Conservation (phyloP, 2,329 filamentous ascomycete species). For the Cladosporium sp. region DNA sequence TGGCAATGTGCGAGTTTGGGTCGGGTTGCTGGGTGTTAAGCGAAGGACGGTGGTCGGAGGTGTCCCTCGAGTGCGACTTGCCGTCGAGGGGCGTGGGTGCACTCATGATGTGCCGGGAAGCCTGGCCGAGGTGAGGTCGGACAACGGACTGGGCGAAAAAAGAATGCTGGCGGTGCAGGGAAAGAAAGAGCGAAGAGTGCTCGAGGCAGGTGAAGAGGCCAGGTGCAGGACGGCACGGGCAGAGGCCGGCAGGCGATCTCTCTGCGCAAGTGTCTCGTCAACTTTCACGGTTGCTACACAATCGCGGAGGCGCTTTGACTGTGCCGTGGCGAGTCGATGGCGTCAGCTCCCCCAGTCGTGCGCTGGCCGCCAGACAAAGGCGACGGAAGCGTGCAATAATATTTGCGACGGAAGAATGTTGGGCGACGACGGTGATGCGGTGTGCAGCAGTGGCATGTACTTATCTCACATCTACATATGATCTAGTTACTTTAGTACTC, state of each 20-base stretch:
- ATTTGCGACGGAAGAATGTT: not conserved
- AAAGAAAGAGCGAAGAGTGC: not conserved
- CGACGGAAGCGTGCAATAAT: too few species aligned
- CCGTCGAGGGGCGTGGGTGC: not conserved
- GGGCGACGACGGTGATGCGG: not conserved
- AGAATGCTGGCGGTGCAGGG: not conserved
- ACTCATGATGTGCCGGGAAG: not conserved
- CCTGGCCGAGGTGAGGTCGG: not conserved
- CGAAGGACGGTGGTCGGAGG: constrained; percentile 7
- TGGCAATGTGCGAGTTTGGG: not conserved
- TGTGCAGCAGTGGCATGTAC: not conserved
- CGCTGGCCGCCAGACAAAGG: not conserved
- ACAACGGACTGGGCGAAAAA: not conserved
- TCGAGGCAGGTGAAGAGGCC: constrained; percentile 3
- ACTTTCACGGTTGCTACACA: not conserved
- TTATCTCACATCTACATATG: not conserved
- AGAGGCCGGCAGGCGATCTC: constrained; percentile 1
- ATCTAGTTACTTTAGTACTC: not conserved
- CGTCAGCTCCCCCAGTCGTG: not conserved
- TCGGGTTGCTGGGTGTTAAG: constrained; percentile 7
- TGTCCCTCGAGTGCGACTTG: constrained; percentile 5
- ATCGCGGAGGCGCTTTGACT: not conserved
- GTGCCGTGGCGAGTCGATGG: not conserved
- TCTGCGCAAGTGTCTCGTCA: not conserved
- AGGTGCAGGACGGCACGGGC: constrained; percentile 4